These are phyloP conservation scores for Phytopythium helicoides DNA, from an alignment of 352 stramenopile genomes.

Conservation along the genomic window DNA sequence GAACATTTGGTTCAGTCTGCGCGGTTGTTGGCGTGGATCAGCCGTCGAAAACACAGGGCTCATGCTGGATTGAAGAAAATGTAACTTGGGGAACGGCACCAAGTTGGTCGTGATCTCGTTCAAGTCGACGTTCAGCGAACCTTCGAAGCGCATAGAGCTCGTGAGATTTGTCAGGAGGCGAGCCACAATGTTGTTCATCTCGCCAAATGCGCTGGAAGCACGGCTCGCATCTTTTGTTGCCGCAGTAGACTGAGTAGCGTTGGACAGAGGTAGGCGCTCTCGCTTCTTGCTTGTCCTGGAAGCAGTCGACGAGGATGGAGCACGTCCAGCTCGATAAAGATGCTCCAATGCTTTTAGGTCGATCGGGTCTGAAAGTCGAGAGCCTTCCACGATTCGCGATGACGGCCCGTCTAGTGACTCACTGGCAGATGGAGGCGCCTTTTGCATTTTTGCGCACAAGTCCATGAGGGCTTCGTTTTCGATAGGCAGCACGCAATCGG, in stretches of 20 bases:
- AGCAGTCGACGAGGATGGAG: neutral
- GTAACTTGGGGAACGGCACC: constrained; percentile 98
- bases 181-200: constrained; percentile 98
- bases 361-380: constrained; percentile 40
- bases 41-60: constrained; percentile 48
- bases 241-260: neutral
- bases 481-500: constrained; percentile 90
- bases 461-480: constrained; percentile 89
- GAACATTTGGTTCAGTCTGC: constrained; percentile 65
- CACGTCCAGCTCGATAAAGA: constrained; percentile 42
- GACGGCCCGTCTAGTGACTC: constrained; percentile 10
- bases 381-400: constrained; percentile 25
- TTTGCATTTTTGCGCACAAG: constrained; percentile 50
- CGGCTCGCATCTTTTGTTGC: constrained; percentile 10
- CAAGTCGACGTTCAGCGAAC: constrained; percentile 98
- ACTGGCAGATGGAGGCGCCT: constrained; percentile 4
- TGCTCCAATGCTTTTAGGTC: constrained; percentile 47
- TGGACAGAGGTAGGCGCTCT: constrained; percentile 3
- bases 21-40: constrained; percentile 51
- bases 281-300: constrained; percentile 24
- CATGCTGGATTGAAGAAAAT: constrained; percentile 95
- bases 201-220: constrained; percentile 89
- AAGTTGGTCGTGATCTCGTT: constrained; percentile 99
- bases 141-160: constrained; percentile 98
- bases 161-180: constrained; percentile 98